These are phyloP conservation scores for Cardiosporidium cionae DNA, from an alignment of 169 alveolate genomes.

Conservation along the genomic window DNA sequence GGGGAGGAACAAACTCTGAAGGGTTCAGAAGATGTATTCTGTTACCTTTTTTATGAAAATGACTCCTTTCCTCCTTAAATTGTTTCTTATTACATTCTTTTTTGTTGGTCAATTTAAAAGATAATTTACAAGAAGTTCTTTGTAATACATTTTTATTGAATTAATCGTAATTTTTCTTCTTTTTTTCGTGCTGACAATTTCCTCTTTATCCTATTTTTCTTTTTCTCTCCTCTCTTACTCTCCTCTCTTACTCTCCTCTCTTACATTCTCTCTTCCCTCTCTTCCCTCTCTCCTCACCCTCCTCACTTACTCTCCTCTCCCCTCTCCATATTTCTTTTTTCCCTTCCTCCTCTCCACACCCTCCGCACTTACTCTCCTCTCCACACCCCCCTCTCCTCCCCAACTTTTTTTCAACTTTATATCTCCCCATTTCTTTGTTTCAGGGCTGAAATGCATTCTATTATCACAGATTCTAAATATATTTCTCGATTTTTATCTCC, in stretches of 20 bases:
- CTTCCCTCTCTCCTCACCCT: no score
- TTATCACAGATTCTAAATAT: background rate
- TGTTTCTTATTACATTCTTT: no score
- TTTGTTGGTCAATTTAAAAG: no score
- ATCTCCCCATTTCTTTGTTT: background rate
- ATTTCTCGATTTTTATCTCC: background rate
- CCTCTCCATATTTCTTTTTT: background rate
- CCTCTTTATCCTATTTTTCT: background rate
- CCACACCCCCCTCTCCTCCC: background rate
- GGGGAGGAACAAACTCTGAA: no score
- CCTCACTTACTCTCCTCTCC: background rate
- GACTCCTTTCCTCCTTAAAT: no score
- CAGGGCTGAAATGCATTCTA: background rate
- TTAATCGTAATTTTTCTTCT: no score
- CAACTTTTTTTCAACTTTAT: background rate
- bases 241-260: background rate
- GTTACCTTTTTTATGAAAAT: no score
- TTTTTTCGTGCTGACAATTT: background rate
- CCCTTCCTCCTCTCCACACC: background rate
- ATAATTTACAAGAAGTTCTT: no score
- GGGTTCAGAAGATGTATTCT: no score
- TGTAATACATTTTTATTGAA: no score
- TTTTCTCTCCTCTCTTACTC: background rate
- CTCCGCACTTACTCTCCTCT: background rate
- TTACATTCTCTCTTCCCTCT: no score